Conservation (phyloP, 2,329 filamentous ascomycete genomes). For the Arthroderma sp. region DNA sequence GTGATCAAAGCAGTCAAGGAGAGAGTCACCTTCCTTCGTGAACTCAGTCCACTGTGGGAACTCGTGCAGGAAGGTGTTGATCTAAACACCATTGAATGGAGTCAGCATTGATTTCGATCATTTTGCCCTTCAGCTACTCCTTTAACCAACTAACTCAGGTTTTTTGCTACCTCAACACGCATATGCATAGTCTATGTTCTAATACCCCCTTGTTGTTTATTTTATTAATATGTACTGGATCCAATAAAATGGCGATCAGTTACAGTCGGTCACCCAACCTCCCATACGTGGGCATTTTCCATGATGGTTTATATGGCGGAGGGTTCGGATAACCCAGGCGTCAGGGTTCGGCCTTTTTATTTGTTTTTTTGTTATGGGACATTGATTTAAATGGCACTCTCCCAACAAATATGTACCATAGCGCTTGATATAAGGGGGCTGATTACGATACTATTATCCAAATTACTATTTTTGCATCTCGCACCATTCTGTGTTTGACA, state of each 20-base stretch:
- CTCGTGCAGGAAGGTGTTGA: slow-evolving; percentile 94
- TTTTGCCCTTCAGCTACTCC: not conserved
- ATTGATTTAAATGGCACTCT: not conserved
- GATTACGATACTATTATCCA: not conserved
- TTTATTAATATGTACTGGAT: not conserved
- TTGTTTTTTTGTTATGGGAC: not conserved
- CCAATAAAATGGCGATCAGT: not conserved
- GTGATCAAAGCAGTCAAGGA: slow-evolving; percentile 88
- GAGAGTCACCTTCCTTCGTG: slow-evolving; percentile 81
- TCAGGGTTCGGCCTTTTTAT: not conserved
- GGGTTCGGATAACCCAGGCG: too few relatives aligned
- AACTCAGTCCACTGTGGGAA: slow-evolving; percentile 94
- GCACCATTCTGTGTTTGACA: not conserved
- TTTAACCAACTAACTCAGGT: not conserved
- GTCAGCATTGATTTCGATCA: slow-evolving; percentile 60
- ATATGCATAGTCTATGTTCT: slow-evolving; percentile 4
- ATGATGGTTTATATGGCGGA: not conserved
- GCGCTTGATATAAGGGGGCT: not conserved
- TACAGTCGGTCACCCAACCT: not conserved
- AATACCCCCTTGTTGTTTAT: not conserved
- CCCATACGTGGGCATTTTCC: not conserved
- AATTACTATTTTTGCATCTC: not conserved
- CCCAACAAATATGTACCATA: not conserved
- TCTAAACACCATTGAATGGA: slow-evolving; percentile 95
- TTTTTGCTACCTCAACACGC: slow-evolving; percentile 1